Conservation (phyloP, 2,329 filamentous ascomycete species). For the Claviceps arundinis region DNA sequence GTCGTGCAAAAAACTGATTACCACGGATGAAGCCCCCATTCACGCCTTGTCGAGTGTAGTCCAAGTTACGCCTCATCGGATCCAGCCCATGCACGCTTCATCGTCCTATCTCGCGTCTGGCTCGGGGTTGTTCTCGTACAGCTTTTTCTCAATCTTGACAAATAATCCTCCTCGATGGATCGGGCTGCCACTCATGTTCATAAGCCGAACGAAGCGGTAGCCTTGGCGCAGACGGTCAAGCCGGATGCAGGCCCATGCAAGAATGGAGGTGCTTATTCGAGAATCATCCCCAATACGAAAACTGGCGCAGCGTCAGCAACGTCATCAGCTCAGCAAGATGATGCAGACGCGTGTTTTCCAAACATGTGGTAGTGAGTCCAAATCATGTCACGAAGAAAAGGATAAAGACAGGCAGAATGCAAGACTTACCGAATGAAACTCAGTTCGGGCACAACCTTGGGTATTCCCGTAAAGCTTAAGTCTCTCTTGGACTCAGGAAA, state of each 20-base stretch:
- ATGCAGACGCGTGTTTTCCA: not conserved
- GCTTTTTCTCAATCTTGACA: slow-evolving; percentile 36
- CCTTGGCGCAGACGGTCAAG: slow-evolving; percentile 43
- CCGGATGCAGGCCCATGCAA: slow-evolving; percentile 46
- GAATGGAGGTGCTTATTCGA: slow-evolving; percentile 23
- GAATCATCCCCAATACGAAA: slow-evolving; percentile 41
- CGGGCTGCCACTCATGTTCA: slow-evolving; percentile 30
- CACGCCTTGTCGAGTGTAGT: too few relatives aligned
- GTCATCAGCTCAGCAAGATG: slow-evolving; percentile 9
- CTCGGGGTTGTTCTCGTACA: not conserved
- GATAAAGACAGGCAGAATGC: not conserved
- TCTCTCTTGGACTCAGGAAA: slow-evolving; percentile 40
- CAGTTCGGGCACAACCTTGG: slow-evolving; percentile 51
- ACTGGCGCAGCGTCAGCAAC: slow-evolving; percentile 17
- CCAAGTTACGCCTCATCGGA: too few relatives aligned
- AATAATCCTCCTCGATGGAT: slow-evolving; percentile 35
- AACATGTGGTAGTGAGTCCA: not conserved
- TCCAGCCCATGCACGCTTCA: not conserved
- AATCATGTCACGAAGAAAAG: not conserved
- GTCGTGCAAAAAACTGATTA: too few relatives aligned
- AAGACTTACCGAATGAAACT: slow-evolving; percentile 56
- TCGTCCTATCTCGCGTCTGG: not conserved
- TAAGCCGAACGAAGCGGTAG: slow-evolving; percentile 40
- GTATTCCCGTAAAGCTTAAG: slow-evolving; percentile 45
- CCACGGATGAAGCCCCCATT: too few relatives aligned